A percentile compares a stretch with the other conserved stretches of the same genome.
These are phyloP conservation scores for Xylariomycetidae sp. DNA, from an alignment of 2,329 filamentous ascomycete species.

Conservation along the genomic window DNA sequence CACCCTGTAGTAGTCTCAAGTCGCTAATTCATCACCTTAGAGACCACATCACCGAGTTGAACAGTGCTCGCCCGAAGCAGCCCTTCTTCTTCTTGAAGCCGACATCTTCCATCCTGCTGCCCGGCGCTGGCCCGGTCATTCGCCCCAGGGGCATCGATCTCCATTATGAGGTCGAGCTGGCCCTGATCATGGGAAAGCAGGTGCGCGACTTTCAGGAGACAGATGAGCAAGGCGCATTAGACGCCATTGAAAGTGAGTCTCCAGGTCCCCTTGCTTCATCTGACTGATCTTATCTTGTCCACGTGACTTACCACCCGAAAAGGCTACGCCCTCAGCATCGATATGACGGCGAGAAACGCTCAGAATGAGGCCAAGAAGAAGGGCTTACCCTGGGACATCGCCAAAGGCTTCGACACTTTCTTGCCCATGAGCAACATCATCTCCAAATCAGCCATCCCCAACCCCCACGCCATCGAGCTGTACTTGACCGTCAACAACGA, in stretches of 20 bases:
- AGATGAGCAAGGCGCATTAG: slow-evolving; percentile 72
- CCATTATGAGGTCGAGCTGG: slow-evolving; percentile 95
- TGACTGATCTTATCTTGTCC: neutral
- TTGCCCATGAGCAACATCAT: slow-evolving; percentile 81
- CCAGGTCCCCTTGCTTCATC: neutral
- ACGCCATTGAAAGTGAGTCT: slow-evolving; percentile 70
- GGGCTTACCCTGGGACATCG: slow-evolving; percentile 91
- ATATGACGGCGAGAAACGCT: slow-evolving; percentile 94
- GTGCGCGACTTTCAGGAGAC: slow-evolving; percentile 69
- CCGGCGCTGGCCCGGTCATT: slow-evolving; percentile 72
- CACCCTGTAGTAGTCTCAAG: neutral
- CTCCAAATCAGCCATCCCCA: slow-evolving; percentile 70
- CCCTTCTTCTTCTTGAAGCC: slow-evolving; percentile 99
- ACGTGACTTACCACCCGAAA: slow-evolving; percentile 10
- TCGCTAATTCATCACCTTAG: slow-evolving; percentile 38
- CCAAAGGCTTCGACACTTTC: slow-evolving; percentile 98
- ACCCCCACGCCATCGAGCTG: slow-evolving; percentile 85
- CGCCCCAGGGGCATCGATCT: slow-evolving; percentile 77
- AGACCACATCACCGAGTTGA: slow-evolving; percentile 90
- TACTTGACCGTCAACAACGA: slow-evolving; percentile 80
- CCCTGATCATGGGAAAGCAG: slow-evolving; percentile 78
- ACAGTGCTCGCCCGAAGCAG: slow-evolving; percentile 81
- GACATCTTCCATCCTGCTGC: slow-evolving; percentile 76
- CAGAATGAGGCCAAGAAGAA: slow-evolving; percentile 97
- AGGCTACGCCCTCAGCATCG: slow-evolving; percentile 88